These are phyloP conservation scores for Westerdykella sp. DNA, from an alignment of 2,329 filamentous ascomycete species.

Conservation along the genomic window DNA sequence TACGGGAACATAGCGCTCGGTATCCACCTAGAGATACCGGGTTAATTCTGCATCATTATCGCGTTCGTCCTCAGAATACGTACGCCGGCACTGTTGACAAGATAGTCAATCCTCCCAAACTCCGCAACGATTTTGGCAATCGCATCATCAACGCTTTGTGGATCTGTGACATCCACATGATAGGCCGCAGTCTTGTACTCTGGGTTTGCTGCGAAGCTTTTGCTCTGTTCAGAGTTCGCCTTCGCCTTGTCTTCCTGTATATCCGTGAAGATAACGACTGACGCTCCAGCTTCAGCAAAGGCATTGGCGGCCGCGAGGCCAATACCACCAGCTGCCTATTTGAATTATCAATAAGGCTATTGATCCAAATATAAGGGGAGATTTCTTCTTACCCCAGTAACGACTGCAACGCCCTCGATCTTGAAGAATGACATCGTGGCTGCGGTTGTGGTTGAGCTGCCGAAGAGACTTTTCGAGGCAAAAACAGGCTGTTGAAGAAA, in stretches of 20 bases:
- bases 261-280: conserved; percentile 5
- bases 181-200: conserved; percentile 15
- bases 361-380: not conserved
- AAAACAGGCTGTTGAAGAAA: too few relatives aligned
- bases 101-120: conserved; percentile 23
- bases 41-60: not conserved
- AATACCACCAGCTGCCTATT: conserved; percentile 5
- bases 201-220: conserved; percentile 17
- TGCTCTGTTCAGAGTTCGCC: conserved; percentile 12
- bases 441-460: too few relatives aligned
- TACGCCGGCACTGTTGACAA: conserved; percentile 18
- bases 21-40: not conserved
- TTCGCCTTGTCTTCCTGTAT: conserved; percentile 1
- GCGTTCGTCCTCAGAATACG: not conserved
- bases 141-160: conserved; percentile 17
- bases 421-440: conserved; percentile 2
- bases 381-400: conserved; percentile 1
- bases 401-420: conserved; percentile 1
- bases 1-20: not conserved
- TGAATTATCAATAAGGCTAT: not conserved
- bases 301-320: conserved; percentile 4
- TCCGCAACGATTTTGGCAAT: conserved; percentile 8
- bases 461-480: too few relatives aligned
- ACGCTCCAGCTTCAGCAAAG: conserved; percentile 7
- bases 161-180: conserved; percentile 19